Evolutionary conservation across 345 rosid genomes (phyloP).

Genomic region (Hibiscus mutabilis): DNA sequence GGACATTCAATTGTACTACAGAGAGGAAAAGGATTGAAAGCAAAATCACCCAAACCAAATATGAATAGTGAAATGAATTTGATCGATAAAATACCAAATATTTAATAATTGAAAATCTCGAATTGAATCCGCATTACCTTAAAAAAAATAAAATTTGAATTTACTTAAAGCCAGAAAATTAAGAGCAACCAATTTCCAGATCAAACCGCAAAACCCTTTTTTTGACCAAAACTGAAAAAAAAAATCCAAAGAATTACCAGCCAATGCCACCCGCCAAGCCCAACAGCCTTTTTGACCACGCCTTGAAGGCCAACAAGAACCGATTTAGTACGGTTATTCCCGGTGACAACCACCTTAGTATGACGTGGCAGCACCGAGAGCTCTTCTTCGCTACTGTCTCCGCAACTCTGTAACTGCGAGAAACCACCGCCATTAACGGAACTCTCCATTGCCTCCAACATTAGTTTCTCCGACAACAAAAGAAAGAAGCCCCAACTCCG

Average conservation of each 20-base stretch:
- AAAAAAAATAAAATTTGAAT: neutral
- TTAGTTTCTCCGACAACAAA: conserved; percentile 18
- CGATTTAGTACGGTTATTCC: conserved; percentile 92
- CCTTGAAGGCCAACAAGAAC: conserved; percentile 95
- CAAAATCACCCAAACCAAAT: neutral
- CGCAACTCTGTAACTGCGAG: conserved; percentile 66
- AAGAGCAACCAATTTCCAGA: neutral
- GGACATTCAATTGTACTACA: neutral
- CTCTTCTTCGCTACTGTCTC: conserved; percentile 87
- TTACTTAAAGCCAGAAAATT: neutral
- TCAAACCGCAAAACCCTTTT: neutral
- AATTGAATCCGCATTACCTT: conserved; percentile 29
- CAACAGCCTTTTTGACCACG: conserved; percentile 93
- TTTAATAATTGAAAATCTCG: conserved; percentile 3
- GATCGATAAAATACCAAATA: neutral
- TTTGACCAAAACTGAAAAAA: neutral
- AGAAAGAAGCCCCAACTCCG: conserved; percentile 2
- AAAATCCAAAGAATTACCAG: conserved; percentile 42
- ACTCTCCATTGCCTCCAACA: conserved; percentile 74
- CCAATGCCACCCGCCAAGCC: conserved; percentile 99
- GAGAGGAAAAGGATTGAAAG: neutral
- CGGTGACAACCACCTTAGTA: conserved; percentile 91
- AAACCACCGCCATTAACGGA: conserved; percentile 69
- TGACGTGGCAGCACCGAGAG: conserved; percentile 89
- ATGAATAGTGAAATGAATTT: neutral